Percentiles rank a stretch among this genome's conserved stretches.
These are phyloP conservation scores for Fagopyrum homotropicum DNA, from an alignment of 148 eudicot species.

Conservation along the genomic window DNA sequence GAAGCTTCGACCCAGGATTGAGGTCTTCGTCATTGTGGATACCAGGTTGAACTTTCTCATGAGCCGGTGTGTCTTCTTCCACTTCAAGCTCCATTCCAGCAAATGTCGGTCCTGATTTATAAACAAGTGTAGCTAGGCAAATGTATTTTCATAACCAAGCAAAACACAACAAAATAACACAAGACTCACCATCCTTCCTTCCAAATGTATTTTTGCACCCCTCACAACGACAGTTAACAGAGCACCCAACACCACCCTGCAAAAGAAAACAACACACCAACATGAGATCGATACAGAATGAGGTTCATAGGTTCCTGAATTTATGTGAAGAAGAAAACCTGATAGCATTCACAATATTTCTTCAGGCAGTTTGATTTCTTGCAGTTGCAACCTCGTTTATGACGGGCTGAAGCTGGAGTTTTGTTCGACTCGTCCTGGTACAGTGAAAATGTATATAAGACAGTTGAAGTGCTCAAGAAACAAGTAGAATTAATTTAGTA, in stretches of 20 bases:
- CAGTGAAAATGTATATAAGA: not conserved
- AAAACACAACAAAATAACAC: not conserved
- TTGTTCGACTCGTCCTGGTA: slow-evolving; percentile 69
- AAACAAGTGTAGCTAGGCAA: not conserved
- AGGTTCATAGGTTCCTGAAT: not conserved
- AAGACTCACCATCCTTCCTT: slow-evolving; percentile 74
- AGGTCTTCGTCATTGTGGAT: slow-evolving; percentile 28
- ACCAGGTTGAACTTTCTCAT: slow-evolving; percentile 24
- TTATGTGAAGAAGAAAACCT: slow-evolving; percentile 38
- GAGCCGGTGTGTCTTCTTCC: slow-evolving; percentile 36
- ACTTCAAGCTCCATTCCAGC: slow-evolving; percentile 51
- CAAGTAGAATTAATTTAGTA: not conserved
- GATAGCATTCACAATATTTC: slow-evolving; percentile 99
- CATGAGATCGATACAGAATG: not conserved
- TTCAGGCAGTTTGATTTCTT: slow-evolving; percentile 91
- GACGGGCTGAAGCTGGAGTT: slow-evolving; percentile 97
- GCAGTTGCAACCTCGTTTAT: slow-evolving; percentile 98
- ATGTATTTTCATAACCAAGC: not conserved
- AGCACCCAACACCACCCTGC: slow-evolving; percentile 99
- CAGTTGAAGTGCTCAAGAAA: not conserved
- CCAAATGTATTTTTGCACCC: slow-evolving; percentile 95
- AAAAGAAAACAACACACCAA: slow-evolving; percentile 18
- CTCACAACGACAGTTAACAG: slow-evolving; percentile 92
- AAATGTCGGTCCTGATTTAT: slow-evolving; percentile 28
- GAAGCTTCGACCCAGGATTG: slow-evolving; percentile 35